Evolutionary conservation across 345 rosid species (phyloP), one percentile per base, ranked within the genome.

Genomic region (Sisymbrium altissimum): DNA sequence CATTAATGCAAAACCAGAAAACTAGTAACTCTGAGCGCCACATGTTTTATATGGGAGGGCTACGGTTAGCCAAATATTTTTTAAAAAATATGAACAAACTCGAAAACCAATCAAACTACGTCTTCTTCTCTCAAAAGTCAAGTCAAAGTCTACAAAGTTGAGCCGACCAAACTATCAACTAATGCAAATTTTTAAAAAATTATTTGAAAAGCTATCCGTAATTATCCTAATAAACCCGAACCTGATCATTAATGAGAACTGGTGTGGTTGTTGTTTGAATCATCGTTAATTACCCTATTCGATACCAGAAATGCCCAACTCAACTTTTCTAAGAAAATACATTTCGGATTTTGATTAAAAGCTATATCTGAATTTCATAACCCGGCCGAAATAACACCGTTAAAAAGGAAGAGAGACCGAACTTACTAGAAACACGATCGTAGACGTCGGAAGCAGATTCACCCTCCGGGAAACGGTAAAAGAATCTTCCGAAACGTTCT

Each of bases 361-460:
- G 25, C 25, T 23, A 23, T 23, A 23, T 23, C 25, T 1, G 25
- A 23, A 23, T 23, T 23, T 23, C 25, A 23, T 23, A 23, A 23
- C 25, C 25, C 25, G 25, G 25, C 25, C 25, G 25, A 23, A 23
- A 23, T 23, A 23, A 23, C 3, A 23, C 25, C 25, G 25, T 23
- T 23, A 23, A 23, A 23, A 3, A 23, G 25, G 25, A 3, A 23
- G 30, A 50, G 8, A 50, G 5, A 14, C 6, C 35, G 36, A 70
- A 67, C 87, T 35, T 86, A 91, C 98, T 87, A 0, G 98, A 94
- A 73, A 94, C 93, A 1, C 97, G 97, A 72, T 94, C 98, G 33
- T 84, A 94, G 56, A 94, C 97, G 61, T 94, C 98, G 12, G 98
- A 94, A 18, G 97, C 98, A 35, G 98, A 94, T 79, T 94, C 98